phyloP scores from a whole-genome alignment of 495 filamentous ascomycete genomes.

The Trichoderma gamsii region DNA sequence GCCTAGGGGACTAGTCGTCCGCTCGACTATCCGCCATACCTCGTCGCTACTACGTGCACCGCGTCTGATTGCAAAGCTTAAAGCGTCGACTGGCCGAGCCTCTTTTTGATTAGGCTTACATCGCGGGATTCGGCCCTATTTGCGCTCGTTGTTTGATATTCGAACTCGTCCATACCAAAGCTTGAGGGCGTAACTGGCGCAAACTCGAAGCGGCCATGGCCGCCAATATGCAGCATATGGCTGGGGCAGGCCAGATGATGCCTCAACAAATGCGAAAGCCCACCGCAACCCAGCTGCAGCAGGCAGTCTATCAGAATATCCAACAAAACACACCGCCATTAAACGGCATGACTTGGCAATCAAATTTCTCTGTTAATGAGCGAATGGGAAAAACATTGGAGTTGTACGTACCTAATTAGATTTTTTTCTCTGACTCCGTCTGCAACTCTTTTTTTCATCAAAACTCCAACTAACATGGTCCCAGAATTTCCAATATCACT shows the following conservation, averaged over 20 bases:
- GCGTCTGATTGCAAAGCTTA: neutral
- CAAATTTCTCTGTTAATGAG: constrained; percentile 22
- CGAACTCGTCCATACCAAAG: neutral
- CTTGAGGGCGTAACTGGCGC: constrained; percentile 15
- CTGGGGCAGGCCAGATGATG: constrained; percentile 29
- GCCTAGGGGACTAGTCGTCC: constrained; percentile 17
- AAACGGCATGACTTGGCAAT: constrained; percentile 23
- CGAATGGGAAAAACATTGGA: constrained; percentile 26
- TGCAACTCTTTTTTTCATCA: neutral
- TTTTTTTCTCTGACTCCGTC: no score
- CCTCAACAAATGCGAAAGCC: constrained; percentile 29
- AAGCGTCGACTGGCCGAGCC: neutral
- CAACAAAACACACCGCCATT: constrained; percentile 7
- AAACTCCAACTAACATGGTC: constrained; percentile 15
- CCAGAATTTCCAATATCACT: constrained; percentile 34
- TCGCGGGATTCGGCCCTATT: neutral
- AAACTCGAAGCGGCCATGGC: constrained; percentile 39
- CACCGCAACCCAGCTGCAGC: constrained; percentile 20
- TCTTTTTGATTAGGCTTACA: neutral
- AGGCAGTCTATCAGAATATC: constrained; percentile 21
- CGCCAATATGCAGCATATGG: constrained; percentile 43
- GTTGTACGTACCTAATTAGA: constrained; percentile 22
- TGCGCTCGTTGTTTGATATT: neutral
- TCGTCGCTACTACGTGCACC: neutral
- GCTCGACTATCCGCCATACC: neutral